These are phyloP conservation scores for Lanzia echinophila DNA, from an alignment of 2,329 filamentous ascomycete genomes.

Conservation along the genomic window DNA sequence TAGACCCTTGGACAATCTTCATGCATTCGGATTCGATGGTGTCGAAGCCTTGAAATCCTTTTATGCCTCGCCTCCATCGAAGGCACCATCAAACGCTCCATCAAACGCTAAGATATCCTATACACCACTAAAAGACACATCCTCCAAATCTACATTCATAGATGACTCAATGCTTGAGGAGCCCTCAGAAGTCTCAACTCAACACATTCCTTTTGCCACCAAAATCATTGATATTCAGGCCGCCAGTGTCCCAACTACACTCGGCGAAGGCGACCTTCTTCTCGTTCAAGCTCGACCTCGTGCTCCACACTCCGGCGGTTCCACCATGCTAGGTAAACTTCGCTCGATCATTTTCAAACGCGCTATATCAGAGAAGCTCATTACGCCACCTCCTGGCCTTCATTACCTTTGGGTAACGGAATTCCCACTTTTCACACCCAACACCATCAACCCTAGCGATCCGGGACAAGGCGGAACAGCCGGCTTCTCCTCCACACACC, in stretches of 20 bases:
- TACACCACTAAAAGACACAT: no score
- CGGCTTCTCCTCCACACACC: conserved; percentile 82
- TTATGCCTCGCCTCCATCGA: conserved; percentile 3
- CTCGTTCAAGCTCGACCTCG: conserved; percentile 71
- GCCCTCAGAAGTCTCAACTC: no score
- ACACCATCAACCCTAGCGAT: conserved; percentile 41
- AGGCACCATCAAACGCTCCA: no score
- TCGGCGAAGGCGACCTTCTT: conserved; percentile 68
- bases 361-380: conserved; percentile 21
- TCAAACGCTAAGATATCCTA: no score
- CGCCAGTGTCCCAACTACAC: conserved; percentile 25
- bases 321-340: conserved; percentile 42
- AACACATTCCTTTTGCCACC: no score
- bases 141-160: no score
- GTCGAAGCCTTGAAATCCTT: conserved; percentile 42
- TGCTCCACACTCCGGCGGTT: conserved; percentile 62
- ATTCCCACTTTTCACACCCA: conserved; percentile 86
- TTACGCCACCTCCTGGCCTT: conserved; percentile 37
- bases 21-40: conserved; percentile 69
- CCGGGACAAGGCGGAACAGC: conserved; percentile 67
- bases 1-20: conserved; percentile 69
- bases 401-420: conserved; percentile 77
- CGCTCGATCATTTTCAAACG: conserved; percentile 27
- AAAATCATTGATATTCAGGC: conserved; percentile 6
- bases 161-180: no score